A percentile compares a stretch with the other conserved stretches of the same genome.
These are phyloP conservation scores for Byssoonygena ceratinophila DNA, from an alignment of 2,329 filamentous ascomycete genomes.

Conservation along the genomic window DNA sequence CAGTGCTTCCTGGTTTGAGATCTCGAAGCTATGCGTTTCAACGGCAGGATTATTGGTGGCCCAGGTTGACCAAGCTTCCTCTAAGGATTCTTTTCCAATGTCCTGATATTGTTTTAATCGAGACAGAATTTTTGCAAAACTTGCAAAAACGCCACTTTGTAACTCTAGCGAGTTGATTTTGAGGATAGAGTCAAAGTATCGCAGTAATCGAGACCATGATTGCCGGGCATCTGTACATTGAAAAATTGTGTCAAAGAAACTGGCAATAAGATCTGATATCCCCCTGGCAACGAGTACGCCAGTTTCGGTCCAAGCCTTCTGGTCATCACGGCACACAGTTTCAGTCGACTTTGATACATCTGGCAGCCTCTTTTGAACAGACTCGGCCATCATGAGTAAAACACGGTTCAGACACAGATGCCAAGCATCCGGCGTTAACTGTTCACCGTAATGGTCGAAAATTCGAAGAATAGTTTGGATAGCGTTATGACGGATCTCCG, in stretches of 20 bases:
- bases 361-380: slow-evolving; percentile 48
- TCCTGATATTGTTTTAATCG: slow-evolving; percentile 36
- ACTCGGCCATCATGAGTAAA: slow-evolving; percentile 64
- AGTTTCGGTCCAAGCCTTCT: slow-evolving; percentile 59
- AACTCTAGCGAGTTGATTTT: slow-evolving; percentile 57
- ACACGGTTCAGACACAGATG: slow-evolving; percentile 70
- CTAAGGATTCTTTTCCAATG: slow-evolving; percentile 42
- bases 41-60: slow-evolving; percentile 51
- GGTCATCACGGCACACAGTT: slow-evolving; percentile 16
- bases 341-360: slow-evolving; percentile 19
- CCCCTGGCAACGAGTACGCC: slow-evolving; percentile 64
- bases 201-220: slow-evolving; percentile 65
- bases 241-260: slow-evolving; percentile 63
- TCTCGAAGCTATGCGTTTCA: slow-evolving; percentile 35
- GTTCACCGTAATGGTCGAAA: slow-evolving; percentile 80
- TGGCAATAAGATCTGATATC: slow-evolving; percentile 60
- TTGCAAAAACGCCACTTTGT: slow-evolving; percentile 60
- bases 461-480: slow-evolving; percentile 86
- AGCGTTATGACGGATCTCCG: slow-evolving; percentile 47
- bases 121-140: slow-evolving; percentile 52
- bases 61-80: slow-evolving; percentile 61
- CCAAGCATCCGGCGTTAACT: slow-evolving; percentile 68
- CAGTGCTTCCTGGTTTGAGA: slow-evolving; percentile 70
- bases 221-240: slow-evolving; percentile 55
- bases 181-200: slow-evolving; percentile 55